Conservation (phyloP, 75 land plant genomes). For the Sequoiadendron giganteum region DNA sequence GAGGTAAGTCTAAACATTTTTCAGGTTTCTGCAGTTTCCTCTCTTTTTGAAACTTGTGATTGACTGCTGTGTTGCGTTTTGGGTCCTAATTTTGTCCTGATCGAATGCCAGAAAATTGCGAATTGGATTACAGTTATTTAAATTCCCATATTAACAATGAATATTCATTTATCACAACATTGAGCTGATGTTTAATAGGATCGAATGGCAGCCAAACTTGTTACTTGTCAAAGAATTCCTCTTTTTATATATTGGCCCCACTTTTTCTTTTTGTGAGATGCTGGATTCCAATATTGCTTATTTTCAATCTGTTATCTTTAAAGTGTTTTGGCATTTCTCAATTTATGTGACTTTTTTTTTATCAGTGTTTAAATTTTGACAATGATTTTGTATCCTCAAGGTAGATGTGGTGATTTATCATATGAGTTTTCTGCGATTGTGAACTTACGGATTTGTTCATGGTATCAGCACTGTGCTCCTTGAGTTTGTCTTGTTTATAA, state of each 20-base stretch:
- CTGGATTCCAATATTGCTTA: not conserved
- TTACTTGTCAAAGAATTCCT: not conserved
- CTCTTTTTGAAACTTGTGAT: not conserved
- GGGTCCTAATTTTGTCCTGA: not conserved
- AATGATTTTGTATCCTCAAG: not conserved
- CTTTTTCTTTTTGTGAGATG: not conserved
- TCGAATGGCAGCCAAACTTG: not conserved
- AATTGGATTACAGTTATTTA: not conserved
- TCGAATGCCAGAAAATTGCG: not conserved
- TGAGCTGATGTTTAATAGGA: not conserved
- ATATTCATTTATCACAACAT: not conserved
- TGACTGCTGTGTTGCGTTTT: not conserved
- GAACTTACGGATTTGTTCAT: not conserved
- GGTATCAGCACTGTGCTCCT: not conserved
- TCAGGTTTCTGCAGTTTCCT: not conserved
- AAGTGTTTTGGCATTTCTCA: not conserved
- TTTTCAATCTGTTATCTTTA: not conserved
- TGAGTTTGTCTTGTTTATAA: not conserved
- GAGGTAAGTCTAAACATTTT: conserved; percentile 37
- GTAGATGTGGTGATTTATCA: not conserved
- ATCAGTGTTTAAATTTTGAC: not conserved
- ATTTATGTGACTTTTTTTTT: not conserved
- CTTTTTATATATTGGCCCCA: not conserved
- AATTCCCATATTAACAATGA: not conserved
- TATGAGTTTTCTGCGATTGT: not conserved